A percentile compares a stretch with the other conserved stretches of the same genome.
Evolutionary conservation across 2,329 filamentous ascomycete species (phyloP).

Genomic region (Aureobasidium mangrovei): DNA sequence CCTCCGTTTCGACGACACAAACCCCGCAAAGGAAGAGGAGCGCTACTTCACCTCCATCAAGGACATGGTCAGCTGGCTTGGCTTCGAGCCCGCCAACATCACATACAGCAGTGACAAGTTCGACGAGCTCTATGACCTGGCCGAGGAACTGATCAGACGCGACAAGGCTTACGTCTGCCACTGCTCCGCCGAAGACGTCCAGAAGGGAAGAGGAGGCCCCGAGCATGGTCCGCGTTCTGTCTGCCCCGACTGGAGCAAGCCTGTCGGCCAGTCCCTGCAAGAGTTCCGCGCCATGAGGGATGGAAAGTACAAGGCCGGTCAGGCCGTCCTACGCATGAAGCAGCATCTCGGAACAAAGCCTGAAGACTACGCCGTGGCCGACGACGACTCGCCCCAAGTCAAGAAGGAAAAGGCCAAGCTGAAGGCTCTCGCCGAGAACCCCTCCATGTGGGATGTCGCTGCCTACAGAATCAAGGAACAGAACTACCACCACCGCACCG

Average conservation of each 20-base stretch:
- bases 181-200: slow-evolving; percentile 75
- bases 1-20: slow-evolving; percentile 86
- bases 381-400: slow-evolving; percentile 24
- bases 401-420: slow-evolving; percentile 28
- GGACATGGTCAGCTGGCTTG: slow-evolving; percentile 80
- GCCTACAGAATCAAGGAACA: slow-evolving; percentile 79
- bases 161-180: slow-evolving; percentile 75
- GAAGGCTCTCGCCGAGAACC: slow-evolving; percentile 56
- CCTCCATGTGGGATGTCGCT: slow-evolving; percentile 92
- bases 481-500: slow-evolving; percentile 67
- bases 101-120: slow-evolving; percentile 92
- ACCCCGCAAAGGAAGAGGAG: slow-evolving; percentile 87
- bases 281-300: slow-evolving; percentile 89
- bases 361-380: slow-evolving; percentile 27
- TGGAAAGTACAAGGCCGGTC: slow-evolving; percentile 77
- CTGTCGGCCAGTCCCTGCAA: slow-evolving; percentile 63
- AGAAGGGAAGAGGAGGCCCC: slow-evolving; percentile 75
- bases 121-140: slow-evolving; percentile 75
- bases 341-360: slow-evolving; percentile 55
- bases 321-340: slow-evolving; percentile 88
- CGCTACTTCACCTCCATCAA: slow-evolving; percentile 82
- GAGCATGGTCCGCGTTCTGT: slow-evolving; percentile 61
- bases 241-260: slow-evolving; percentile 69
- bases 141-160: slow-evolving; percentile 69
- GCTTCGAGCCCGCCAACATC: slow-evolving; percentile 67